Evolutionary conservation across 441 rosid species (phyloP).

Genomic region (Populus hybrid): DNA sequence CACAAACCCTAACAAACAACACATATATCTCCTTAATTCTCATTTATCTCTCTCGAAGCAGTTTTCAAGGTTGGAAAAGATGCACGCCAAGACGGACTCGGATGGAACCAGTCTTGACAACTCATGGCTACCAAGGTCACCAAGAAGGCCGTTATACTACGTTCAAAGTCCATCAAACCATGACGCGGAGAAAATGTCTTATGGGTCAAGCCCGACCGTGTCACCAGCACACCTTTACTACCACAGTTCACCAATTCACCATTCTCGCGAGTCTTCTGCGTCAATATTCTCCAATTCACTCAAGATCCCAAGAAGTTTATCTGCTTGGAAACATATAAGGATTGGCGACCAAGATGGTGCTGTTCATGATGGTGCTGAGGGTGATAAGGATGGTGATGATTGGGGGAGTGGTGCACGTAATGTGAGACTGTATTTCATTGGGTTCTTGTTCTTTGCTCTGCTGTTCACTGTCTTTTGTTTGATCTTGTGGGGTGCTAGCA

Average conservation of each 20-base stretch:
- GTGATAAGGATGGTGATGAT: constrained; percentile 11
- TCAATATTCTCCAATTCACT: constrained; percentile 78
- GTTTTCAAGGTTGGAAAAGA: constrained; percentile 6
- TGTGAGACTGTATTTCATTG: constrained; percentile 54
- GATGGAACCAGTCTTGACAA: constrained; percentile 76
- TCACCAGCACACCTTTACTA: constrained; percentile 76
- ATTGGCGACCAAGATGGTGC: constrained; percentile 30
- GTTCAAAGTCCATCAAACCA: constrained; percentile 90
- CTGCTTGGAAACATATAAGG: constrained; percentile 57
- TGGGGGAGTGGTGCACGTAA: constrained; percentile 27
- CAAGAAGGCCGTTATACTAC: constrained; percentile 70
- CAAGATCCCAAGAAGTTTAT: constrained; percentile 45
- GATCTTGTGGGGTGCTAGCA: constrained; percentile 79
- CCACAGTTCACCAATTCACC: constrained; percentile 83
- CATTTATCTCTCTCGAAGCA: too few relatives aligned
- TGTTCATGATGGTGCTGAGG: constrained; percentile 39
- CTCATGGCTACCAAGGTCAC: constrained; percentile 53
- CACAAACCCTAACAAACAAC: not conserved
- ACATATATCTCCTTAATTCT: not conserved
- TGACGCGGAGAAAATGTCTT: constrained; percentile 88
- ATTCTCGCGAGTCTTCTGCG: constrained; percentile 87
- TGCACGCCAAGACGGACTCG: constrained; percentile 84
- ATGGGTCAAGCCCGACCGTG: constrained; percentile 66
- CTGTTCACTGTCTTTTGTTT: constrained; percentile 64
- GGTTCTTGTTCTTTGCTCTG: constrained; percentile 48